Percentiles rank a stretch among this genome's conserved stretches.
Conservation (phyloP, 2,329 filamentous ascomycete species). For the Coniochaeta prunicola region DNA sequence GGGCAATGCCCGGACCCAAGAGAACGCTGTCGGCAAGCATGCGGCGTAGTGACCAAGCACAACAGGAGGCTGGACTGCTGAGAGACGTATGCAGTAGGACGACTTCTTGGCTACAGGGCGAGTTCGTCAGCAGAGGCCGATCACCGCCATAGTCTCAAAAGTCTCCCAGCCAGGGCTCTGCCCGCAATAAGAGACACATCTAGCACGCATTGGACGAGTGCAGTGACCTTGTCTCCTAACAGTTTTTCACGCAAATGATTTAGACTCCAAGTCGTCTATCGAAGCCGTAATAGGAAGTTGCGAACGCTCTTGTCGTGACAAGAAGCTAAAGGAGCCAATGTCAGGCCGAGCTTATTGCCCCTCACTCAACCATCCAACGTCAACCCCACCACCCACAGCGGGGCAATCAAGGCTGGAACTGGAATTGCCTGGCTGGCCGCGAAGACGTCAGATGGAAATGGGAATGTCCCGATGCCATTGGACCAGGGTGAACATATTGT, state of each 20-base stretch:
- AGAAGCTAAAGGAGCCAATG: not conserved
- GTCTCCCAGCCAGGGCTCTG: not conserved
- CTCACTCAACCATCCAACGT: not conserved
- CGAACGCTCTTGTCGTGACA: not conserved
- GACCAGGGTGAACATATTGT: not conserved
- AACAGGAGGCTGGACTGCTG: not conserved
- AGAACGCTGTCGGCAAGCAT: not conserved
- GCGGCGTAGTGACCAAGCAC: not conserved
- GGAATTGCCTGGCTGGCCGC: too few species aligned
- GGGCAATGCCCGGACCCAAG: not conserved
- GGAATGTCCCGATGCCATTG: not conserved
- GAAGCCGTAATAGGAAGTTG: not conserved
- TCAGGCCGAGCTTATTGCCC: not conserved
- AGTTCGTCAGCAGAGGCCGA: not conserved
- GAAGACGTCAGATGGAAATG: not conserved
- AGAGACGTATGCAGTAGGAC: too few species aligned
- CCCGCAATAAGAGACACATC: not conserved
- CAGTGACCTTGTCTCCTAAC: not conserved
- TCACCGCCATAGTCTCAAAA: not conserved
- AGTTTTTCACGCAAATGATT: not conserved
- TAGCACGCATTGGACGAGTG: not conserved
- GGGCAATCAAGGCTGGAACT: not conserved
- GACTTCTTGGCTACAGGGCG: not conserved
- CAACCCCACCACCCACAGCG: not conserved
- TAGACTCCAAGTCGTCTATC: not conserved